phyloP scores from a whole-genome alignment of 345 rosid species.

The Melaleuca quinquenervia region DNA sequence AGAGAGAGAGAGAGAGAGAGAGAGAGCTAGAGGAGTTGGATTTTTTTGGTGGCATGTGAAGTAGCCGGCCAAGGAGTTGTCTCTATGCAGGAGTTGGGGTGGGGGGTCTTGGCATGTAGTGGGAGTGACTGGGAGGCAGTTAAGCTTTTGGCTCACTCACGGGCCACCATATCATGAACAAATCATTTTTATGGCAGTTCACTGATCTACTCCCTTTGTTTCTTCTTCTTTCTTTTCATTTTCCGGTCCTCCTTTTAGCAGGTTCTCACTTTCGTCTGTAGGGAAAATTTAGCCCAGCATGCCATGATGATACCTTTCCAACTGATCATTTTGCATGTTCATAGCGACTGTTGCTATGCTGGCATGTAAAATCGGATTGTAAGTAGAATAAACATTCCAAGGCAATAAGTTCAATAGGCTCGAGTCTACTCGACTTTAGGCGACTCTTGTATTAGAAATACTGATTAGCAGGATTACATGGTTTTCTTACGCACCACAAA shows the following conservation, averaged over 20 bases:
- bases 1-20: background rate
- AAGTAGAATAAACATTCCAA: background rate
- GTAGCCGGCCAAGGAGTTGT: slow-evolving; percentile 58
- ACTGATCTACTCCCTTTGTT: background rate
- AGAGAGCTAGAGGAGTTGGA: slow-evolving; percentile 9
- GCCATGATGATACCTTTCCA: background rate
- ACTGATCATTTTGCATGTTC: background rate
- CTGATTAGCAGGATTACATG: background rate
- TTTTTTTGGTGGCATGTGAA: slow-evolving; percentile 53
- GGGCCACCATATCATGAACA: slow-evolving; percentile 19
- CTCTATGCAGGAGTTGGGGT: slow-evolving; percentile 28
- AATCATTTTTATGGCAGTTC: slow-evolving; percentile 13
- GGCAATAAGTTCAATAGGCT: background rate
- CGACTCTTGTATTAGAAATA: background rate
- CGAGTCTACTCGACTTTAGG: background rate
- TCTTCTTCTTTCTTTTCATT: background rate
- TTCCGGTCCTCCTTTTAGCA: background rate
- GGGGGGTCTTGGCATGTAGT: background rate
- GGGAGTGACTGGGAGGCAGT: slow-evolving; percentile 8
- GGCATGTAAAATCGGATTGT: background rate
- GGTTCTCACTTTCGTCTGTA: background rate
- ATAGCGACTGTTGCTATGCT: background rate
- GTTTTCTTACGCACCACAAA: background rate
- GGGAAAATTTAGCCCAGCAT: background rate
- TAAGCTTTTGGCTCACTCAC: background rate